Evolutionary conservation across 345 rosid species (phyloP).

Genomic region (Eucalyptus tenuipes): DNA sequence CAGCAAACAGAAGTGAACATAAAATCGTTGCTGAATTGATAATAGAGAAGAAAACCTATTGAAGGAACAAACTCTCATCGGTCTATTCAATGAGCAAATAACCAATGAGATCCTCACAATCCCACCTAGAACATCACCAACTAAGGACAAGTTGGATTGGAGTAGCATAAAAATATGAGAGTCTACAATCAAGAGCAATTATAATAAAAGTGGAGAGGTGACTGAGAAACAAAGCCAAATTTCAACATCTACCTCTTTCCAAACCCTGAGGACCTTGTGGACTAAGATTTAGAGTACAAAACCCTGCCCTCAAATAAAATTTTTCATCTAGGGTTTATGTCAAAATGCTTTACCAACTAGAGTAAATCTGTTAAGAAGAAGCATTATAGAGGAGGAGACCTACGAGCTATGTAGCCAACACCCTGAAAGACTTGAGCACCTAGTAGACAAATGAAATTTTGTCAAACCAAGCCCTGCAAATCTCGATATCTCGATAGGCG

Average conservation of each 20-base stretch:
- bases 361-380: not conserved
- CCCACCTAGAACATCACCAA: not conserved
- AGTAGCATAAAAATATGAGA: not conserved
- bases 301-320: rapidly evolving
- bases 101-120: not conserved
- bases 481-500: not conserved
- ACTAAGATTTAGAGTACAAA: not conserved
- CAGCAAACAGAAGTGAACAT: not conserved
- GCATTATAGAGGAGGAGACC: not conserved
- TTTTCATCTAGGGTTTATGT: not conserved
- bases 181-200: not conserved
- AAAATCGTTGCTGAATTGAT: not conserved
- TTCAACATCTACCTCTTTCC: not conserved
- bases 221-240: not conserved
- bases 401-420: not conserved
- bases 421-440: not conserved
- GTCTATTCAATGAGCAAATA: not conserved
- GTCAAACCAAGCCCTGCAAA: not conserved
- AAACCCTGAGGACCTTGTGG: not conserved
- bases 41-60: not conserved
- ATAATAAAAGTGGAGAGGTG: not conserved
- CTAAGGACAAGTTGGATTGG: not conserved
- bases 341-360: not conserved
- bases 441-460: not conserved
- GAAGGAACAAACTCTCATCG: not conserved